Evolutionary conservation across 176 grass and related monocot species (phyloP), one percentile per base, ranked within the genome.

Genomic region (Paspalum notatum): DNA sequence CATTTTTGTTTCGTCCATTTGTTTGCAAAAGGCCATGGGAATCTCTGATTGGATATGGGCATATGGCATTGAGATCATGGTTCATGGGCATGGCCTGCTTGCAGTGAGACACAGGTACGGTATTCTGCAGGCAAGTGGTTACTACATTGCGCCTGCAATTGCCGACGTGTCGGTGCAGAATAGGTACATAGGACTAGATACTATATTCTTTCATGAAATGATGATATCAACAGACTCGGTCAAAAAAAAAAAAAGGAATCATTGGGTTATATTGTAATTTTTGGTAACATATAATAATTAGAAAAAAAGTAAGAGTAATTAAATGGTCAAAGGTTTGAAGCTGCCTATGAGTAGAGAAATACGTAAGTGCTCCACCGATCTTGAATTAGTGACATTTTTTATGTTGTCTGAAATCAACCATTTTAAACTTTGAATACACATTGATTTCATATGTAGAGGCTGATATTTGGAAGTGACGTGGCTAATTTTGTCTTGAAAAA

Each of bases 151-250:
- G 24, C 58, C 68, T 73, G 61, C 24, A 0, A 57, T 42, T 44
- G 47, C 18, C 17, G 68, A 80, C 84, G 76, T 85, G 68, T 85
- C 76, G 68, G 76, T 46, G 58, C 5, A n/a, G 65, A 18, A 57
- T 54, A 5, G 2, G 20, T 67, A 27, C 67, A 70, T 21, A 67
- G 26, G 27, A 37, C 59, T n/a, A 14, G 17, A 5, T 46, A 47
- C 16, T 2, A 37, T 52, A 21, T 65, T 66, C 77, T 42, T 42
- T 42, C 47, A 7, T 6, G 62, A 42, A 66, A 79, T 54, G 76
- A 79, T 67, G 76, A 54, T 67, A 52, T 17, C 62, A 17, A 21
- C 26, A n/a, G 3, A 51, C 60, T 1, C 21, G 20, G 58, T 63
- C 18, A 5, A 20, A 41, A n/a, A 18, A 5, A 20, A 41, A n/a